Evolutionary conservation across 257 asterid genomes (phyloP).

Genomic region (Agastache rugosa): DNA sequence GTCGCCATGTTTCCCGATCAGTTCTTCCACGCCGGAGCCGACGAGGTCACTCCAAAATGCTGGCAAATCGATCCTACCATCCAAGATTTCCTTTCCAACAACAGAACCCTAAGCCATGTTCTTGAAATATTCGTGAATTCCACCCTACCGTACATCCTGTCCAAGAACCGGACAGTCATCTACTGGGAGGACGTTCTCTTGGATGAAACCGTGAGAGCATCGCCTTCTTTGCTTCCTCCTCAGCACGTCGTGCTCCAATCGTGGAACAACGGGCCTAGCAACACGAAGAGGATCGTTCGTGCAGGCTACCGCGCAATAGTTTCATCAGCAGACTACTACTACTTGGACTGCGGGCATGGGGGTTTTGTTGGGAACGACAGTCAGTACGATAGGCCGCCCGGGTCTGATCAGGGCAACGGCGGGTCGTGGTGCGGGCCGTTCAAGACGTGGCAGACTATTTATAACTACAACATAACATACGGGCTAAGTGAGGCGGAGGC

Average conservation of each 20-base stretch:
- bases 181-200: conserved; percentile 92
- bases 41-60: conserved; percentile 74
- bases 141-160: conserved; percentile 70
- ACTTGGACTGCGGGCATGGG: conserved; percentile 95
- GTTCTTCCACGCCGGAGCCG: conserved; percentile 82
- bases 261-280: conserved; percentile 82
- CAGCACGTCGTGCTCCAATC: conserved; percentile 72
- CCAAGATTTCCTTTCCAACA: conserved; percentile 54
- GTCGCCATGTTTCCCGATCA: conserved; percentile 77
- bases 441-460: conserved; percentile 84
- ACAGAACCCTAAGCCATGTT: conserved; percentile 68
- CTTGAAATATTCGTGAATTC: conserved; percentile 66
- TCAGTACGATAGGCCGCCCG: conserved; percentile 63
- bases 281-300: conserved; percentile 61
- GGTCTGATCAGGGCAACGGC: conserved; percentile 60
- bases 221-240: conserved; percentile 60
- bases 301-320: conserved; percentile 79
- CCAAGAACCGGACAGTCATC: conserved; percentile 73
- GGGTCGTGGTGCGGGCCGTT: conserved; percentile 95
- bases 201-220: conserved; percentile 52
- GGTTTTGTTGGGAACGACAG: conserved; percentile 73
- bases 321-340: conserved; percentile 74
- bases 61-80: conserved; percentile 72
- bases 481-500: conserved; percentile 60
- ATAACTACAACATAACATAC: conserved; percentile 76